These are phyloP conservation scores for Fusarium sp. DNA, from an alignment of 2,329 filamentous ascomycete species.

Conservation along the genomic window DNA sequence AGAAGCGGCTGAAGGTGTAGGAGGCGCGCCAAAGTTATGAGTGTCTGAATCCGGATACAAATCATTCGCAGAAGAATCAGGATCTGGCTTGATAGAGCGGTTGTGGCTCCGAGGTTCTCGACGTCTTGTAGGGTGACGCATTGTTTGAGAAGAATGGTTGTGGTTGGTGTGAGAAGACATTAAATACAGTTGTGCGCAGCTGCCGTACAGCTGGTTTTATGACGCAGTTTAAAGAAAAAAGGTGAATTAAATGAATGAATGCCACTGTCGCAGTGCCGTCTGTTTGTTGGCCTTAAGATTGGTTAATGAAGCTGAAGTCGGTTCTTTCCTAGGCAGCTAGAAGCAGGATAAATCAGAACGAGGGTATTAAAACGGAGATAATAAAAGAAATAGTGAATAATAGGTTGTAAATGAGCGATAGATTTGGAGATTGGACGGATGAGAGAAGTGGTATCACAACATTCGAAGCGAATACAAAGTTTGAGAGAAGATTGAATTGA, in stretches of 20 bases:
- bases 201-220: not conserved
- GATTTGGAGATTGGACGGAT: not conserved
- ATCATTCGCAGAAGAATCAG: conserved; percentile 32
- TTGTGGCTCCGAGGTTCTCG: conserved; percentile 33
- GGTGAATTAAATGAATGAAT: not conserved
- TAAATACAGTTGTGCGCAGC: not conserved
- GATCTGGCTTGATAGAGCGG: conserved; percentile 45
- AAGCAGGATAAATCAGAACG: not conserved
- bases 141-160: conserved; percentile 26
- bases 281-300: conserved; percentile 15
- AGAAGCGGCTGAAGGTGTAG: conserved; percentile 34
- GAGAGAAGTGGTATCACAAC: conserved; percentile 5
- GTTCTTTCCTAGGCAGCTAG: not conserved
- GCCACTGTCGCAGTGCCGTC: conserved; percentile 3
- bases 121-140: conserved; percentile 41
- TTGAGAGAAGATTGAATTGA: conserved; percentile 15
- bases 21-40: conserved; percentile 10
- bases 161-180: conserved; percentile 35
- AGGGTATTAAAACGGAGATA: conserved; percentile 3
- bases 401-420: not conserved
- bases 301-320: not conserved
- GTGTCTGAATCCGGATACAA: conserved; percentile 30
- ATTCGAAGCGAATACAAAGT: conserved; percentile 6
- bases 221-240: not conserved
- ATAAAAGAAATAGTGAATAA: not conserved